These are phyloP conservation scores for Xylaria sp. DNA, from an alignment of 2,329 filamentous ascomycete species.

Conservation along the genomic window DNA sequence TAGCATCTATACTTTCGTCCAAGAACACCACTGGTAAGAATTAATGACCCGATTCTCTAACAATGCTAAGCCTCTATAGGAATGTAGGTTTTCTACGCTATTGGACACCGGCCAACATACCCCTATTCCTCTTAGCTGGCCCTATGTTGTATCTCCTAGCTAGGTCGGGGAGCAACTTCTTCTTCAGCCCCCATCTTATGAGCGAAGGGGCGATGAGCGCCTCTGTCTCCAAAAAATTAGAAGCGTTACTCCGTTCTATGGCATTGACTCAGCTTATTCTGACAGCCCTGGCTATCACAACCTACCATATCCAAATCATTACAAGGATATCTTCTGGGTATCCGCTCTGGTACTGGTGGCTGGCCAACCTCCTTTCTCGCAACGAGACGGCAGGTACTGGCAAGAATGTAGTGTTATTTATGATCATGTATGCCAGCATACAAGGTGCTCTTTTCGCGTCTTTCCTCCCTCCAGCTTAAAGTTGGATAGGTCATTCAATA, in stretches of 20 bases:
- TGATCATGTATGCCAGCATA: constrained; percentile 83
- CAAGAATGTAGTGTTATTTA: constrained; percentile 66
- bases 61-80: constrained; percentile 62
- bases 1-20: constrained; percentile 92
- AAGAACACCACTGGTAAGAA: constrained; percentile 86
- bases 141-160: constrained; percentile 79
- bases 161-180: constrained; percentile 63
- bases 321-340: constrained; percentile 89
- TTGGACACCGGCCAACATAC: constrained; percentile 87
- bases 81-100: constrained; percentile 88
- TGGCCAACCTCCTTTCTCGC: constrained; percentile 64
- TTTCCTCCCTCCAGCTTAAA: constrained; percentile 87
- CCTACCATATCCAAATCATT: constrained; percentile 93
- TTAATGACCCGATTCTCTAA: constrained; percentile 18
- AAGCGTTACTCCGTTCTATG: constrained; percentile 62
- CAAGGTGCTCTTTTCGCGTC: constrained; percentile 87
- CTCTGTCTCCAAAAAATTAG: constrained; percentile 19
- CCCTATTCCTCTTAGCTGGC: constrained; percentile 83
- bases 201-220: not conserved
- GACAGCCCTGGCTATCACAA: constrained; percentile 75
- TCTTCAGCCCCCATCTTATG: constrained; percentile 34
- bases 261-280: constrained; percentile 79
- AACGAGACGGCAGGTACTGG: constrained; percentile 46
- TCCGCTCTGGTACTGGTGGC: constrained; percentile 87
- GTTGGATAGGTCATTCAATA: not conserved